Evolutionary conservation across 768 basidiomycete species (phyloP).

Genomic region (Inosperma sp.): DNA sequence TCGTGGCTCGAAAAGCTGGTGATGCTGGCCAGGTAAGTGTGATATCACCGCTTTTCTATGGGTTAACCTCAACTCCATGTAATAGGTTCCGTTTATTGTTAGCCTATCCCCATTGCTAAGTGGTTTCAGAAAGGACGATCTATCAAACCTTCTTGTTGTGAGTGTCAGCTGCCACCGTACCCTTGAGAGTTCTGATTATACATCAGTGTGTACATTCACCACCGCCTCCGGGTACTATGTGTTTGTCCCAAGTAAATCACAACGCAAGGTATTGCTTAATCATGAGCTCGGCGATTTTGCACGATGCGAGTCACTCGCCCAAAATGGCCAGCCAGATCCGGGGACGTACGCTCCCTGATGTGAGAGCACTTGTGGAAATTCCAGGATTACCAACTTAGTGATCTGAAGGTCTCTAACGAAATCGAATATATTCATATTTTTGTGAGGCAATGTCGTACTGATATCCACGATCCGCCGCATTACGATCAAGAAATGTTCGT

Average conservation of each 20-base stretch:
- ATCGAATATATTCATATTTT: constrained; percentile 5
- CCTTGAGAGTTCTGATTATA: constrained; percentile 4
- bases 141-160: constrained; percentile 6
- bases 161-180: background rate
- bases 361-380: constrained; percentile 3
- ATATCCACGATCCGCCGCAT: constrained; percentile 5
- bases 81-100: constrained; percentile 5
- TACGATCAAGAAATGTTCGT: constrained; percentile 4
- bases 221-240: constrained; percentile 3
- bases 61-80: background rate
- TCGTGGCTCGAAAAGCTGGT: constrained; percentile 5
- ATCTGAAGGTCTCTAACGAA: constrained; percentile 2
- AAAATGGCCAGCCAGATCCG: constrained; percentile 3
- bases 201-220: constrained; percentile 7
- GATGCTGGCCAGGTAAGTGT: constrained; percentile 5
- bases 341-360: constrained; percentile 1
- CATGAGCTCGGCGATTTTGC: constrained; percentile 1
- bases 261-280: constrained; percentile 4
- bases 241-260: constrained; percentile 6
- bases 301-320: constrained; percentile 1
- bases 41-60: background rate
- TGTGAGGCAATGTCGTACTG: background rate
- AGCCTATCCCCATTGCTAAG: background rate
- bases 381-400: constrained; percentile 1
- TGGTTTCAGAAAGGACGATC: constrained; percentile 4